Conservation (phyloP, 2,329 filamentous ascomycete species). For the Colletotrichum ledebouriae region DNA sequence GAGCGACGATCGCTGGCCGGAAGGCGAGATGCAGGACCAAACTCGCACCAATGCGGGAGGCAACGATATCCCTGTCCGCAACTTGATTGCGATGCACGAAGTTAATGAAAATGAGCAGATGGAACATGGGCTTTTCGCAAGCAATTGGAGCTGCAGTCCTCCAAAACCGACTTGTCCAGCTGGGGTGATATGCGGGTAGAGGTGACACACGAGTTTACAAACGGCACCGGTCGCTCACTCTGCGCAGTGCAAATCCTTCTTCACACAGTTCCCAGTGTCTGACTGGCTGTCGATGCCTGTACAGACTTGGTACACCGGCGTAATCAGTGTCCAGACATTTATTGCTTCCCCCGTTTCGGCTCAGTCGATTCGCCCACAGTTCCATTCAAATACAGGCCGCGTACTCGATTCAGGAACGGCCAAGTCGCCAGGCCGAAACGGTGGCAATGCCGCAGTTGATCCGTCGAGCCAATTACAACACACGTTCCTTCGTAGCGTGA, state of each 20-base stretch:
- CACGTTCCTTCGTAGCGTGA: neutral
- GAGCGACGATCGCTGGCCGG: constrained; percentile 25
- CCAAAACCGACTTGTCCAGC: too few species aligned
- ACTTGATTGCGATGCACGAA: constrained; percentile 32
- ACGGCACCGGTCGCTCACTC: neutral
- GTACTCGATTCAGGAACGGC: too few species aligned
- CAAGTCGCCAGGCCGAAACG: constrained; percentile 21
- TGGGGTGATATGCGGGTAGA: too few species aligned
- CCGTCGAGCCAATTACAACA: neutral
- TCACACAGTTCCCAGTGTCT: too few species aligned
- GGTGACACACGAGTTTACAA: too few species aligned
- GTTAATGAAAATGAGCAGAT: constrained; percentile 38
- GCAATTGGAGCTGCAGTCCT: neutral
- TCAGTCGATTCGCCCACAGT: too few species aligned
- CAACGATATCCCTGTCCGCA: constrained; percentile 30
- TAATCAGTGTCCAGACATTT: too few species aligned
- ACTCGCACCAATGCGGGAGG: constrained; percentile 12
- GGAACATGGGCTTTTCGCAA: constrained; percentile 29
- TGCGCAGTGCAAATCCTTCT: neutral
- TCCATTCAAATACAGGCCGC: too few species aligned
- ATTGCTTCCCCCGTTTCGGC: too few species aligned
- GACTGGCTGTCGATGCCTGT: too few species aligned
- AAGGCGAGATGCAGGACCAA: constrained; percentile 31
- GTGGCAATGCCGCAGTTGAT: neutral
- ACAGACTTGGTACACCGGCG: neutral